Evolutionary conservation across 2,329 filamentous ascomycete species (phyloP).

Genomic region (Diaporthe nobilis): DNA sequence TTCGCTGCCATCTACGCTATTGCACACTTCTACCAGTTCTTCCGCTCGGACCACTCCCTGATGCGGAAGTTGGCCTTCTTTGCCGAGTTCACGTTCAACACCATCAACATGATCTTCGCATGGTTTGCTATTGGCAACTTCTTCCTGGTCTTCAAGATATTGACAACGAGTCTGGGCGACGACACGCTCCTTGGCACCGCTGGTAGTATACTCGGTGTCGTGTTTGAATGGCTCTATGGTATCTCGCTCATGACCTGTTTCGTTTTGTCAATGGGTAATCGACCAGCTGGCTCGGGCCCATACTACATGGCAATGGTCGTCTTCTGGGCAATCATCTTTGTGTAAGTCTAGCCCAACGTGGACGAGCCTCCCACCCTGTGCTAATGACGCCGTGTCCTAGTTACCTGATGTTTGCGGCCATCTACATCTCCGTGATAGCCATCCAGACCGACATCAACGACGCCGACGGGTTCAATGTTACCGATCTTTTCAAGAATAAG

Average conservation of each 20-base stretch:
- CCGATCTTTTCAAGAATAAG: slow-evolving; percentile 84
- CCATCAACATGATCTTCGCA: slow-evolving; percentile 96
- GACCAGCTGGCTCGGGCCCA: slow-evolving; percentile 92
- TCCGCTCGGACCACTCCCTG: slow-evolving; percentile 90
- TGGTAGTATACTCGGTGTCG: slow-evolving; percentile 85
- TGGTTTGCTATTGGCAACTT: slow-evolving; percentile 99
- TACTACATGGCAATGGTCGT: slow-evolving; percentile 98
- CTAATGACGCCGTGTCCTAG: slow-evolving; percentile 57
- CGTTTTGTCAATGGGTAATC: slow-evolving; percentile 92
- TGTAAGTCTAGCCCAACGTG: slow-evolving; percentile 65
- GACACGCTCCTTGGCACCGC: slow-evolving; percentile 78
- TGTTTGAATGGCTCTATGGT: slow-evolving; percentile 97
- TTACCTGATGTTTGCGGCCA: slow-evolving; percentile 93
- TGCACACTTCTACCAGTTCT: slow-evolving; percentile 96
- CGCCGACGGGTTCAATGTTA: slow-evolving; percentile 75
- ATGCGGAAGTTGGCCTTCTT: slow-evolving; percentile 91
- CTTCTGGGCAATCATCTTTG: slow-evolving; percentile 97
- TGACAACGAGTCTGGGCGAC: slow-evolving; percentile 87
- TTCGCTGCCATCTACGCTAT: slow-evolving; percentile 97
- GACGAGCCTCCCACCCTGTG: not conserved
- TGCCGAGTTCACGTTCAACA: slow-evolving; percentile 94
- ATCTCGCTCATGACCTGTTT: slow-evolving; percentile 94
- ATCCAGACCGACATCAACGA: slow-evolving; percentile 80
- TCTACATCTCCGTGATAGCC: slow-evolving; percentile 92
- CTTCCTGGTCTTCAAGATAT: slow-evolving; percentile 97